Conservation (phyloP, 2,329 filamentous ascomycete genomes). For the Lasiodiplodia theobromae region DNA sequence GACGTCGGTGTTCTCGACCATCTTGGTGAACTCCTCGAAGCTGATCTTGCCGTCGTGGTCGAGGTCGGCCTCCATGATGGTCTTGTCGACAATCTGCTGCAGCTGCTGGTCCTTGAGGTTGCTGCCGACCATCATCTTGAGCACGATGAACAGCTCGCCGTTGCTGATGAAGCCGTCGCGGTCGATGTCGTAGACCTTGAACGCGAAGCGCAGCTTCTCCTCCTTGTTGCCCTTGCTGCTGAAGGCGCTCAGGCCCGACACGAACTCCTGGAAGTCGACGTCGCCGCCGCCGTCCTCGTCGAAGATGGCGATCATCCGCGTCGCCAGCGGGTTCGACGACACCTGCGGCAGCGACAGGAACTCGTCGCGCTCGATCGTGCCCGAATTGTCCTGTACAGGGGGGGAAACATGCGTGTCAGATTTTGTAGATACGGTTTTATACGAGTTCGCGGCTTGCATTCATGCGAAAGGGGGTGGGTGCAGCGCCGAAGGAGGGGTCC, state of each 20-base stretch:
- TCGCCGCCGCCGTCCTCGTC: conserved; percentile 98
- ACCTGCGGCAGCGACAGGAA: conserved; percentile 97
- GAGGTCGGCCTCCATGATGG: conserved; percentile 98
- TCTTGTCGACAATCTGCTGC: conserved; percentile 99
- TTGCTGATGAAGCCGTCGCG: conserved; percentile 99
- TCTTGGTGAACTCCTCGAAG: conserved; percentile 98
- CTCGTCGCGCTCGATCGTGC: conserved; percentile 97
- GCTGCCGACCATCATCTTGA: conserved; percentile 99
- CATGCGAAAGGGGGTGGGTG: neutral
- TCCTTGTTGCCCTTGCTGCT: conserved; percentile 98
- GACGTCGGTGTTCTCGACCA: conserved; percentile 93
- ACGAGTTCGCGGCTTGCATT: neutral
- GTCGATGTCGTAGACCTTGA: conserved; percentile 99
- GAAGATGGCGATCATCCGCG: conserved; percentile 99
- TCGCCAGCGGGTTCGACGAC: conserved; percentile 95
- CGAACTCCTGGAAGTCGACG: conserved; percentile 99
- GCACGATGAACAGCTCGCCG: conserved; percentile 96
- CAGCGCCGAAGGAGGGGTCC: neutral
- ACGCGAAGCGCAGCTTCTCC: conserved; percentile 96
- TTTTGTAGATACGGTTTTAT: neutral
- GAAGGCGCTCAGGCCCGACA: conserved; percentile 92
- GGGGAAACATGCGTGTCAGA: neutral
- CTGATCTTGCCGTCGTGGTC: conserved; percentile 98
- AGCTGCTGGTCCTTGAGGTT: conserved; percentile 99
- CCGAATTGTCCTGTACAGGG: conserved; percentile 83